phyloP scores from a whole-genome alignment of 1,139 yeast species.

The Nakaseomyces delphensis region DNA sequence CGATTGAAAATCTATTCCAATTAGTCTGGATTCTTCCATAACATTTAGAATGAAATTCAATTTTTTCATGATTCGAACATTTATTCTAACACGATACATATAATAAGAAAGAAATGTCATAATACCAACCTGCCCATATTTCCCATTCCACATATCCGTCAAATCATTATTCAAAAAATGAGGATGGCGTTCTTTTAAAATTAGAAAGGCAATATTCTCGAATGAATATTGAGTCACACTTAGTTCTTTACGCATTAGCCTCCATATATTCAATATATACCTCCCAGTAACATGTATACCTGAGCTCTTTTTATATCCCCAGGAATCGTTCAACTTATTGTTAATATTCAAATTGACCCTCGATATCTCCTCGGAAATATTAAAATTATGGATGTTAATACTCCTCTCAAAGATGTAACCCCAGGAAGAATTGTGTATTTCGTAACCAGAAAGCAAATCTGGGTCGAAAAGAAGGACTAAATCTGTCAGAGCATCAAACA shows the following conservation, averaged over 20 bases:
- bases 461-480: slow-evolving; percentile 68
- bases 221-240: slow-evolving; percentile 60
- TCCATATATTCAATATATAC: slow-evolving; percentile 79
- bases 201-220: slow-evolving; percentile 65
- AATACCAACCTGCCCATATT: slow-evolving; percentile 30
- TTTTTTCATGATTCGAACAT: slow-evolving; percentile 44
- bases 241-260: slow-evolving; percentile 55
- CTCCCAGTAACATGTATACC: slow-evolving; percentile 64
- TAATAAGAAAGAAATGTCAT: slow-evolving; percentile 44
- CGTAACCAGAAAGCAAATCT: slow-evolving; percentile 80
- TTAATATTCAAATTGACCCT: slow-evolving; percentile 42
- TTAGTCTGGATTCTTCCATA: slow-evolving; percentile 73
- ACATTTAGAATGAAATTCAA: slow-evolving; percentile 65
- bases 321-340: slow-evolving; percentile 56
- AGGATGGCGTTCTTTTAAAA: slow-evolving; percentile 62
- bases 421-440: slow-evolving; percentile 76
- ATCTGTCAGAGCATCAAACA: slow-evolving; percentile 47
- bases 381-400: slow-evolving; percentile 38
- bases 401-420: slow-evolving; percentile 76
- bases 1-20: slow-evolving; percentile 86
- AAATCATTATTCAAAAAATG: slow-evolving; percentile 45
- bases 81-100: slow-evolving; percentile 40
- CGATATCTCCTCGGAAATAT: slow-evolving; percentile 45
- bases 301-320: slow-evolving; percentile 80
- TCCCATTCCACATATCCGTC: slow-evolving; percentile 40